Conservation (phyloP, 2,329 filamentous ascomycete genomes). For the Sporothrix pseudoabietina region DNA sequence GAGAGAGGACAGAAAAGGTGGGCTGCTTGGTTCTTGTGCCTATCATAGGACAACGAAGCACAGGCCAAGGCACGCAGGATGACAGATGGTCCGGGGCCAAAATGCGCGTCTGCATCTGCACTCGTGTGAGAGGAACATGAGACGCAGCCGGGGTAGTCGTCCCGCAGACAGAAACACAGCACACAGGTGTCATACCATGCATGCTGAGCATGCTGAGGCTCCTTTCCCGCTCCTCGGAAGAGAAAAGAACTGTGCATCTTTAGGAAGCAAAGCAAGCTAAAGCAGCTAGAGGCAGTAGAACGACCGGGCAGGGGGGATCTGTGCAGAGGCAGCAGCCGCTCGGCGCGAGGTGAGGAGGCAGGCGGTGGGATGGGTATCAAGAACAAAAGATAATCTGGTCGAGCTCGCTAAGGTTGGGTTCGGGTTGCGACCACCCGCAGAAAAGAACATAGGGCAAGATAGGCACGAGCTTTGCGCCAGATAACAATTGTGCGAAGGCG, state of each 20-base stretch:
- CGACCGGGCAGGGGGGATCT: not conserved
- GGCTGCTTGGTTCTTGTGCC: not conserved
- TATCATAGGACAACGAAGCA: slow-evolving; percentile 2
- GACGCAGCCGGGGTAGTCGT: not conserved
- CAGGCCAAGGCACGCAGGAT: slow-evolving; percentile 18
- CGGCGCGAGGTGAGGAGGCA: not conserved
- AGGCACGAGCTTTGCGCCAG: not conserved
- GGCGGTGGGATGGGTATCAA: slow-evolving; percentile 15
- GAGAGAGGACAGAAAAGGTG: not conserved
- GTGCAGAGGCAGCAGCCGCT: not conserved
- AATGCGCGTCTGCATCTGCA: slow-evolving; percentile 1
- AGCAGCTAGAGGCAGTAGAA: slow-evolving; percentile 9
- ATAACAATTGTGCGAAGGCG: not conserved
- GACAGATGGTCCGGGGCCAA: slow-evolving; percentile 13
- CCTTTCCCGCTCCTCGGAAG: not conserved
- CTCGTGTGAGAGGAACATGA: not conserved
- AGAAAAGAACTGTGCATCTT: not conserved
- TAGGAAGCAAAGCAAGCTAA: not conserved
- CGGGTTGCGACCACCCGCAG: not conserved
- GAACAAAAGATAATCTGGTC: not conserved
- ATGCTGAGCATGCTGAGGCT: slow-evolving; percentile 1
- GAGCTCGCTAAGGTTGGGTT: not conserved
- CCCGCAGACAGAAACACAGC: not conserved
- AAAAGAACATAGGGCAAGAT: not conserved
- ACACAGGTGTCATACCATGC: slow-evolving; percentile 18